phyloP scores from a whole-genome alignment of 805 yeast genomes.

The Isabelozyma heimii region DNA sequence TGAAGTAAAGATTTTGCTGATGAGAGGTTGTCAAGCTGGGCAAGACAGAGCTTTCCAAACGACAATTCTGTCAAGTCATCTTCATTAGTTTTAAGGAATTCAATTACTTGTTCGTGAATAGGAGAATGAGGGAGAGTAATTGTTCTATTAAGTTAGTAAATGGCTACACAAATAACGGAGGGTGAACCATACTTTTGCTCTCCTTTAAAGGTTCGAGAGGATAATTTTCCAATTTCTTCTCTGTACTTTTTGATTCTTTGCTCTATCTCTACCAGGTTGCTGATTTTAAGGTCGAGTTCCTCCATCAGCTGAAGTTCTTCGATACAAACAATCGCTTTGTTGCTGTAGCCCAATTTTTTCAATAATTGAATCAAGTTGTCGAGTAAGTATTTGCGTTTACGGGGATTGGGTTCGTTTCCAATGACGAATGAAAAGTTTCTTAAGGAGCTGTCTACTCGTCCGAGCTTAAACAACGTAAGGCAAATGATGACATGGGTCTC shows the following conservation, averaged over 20 bases:
- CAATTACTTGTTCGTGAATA: slow-evolving; percentile 19
- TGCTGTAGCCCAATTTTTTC: slow-evolving; percentile 9
- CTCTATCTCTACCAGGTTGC: neutral
- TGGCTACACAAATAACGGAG: too few species aligned
- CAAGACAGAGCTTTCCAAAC: slow-evolving; percentile 14
- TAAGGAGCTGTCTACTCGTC: slow-evolving; percentile 19
- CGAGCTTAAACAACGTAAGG: slow-evolving; percentile 17
- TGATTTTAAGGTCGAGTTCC: neutral
- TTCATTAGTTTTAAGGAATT: slow-evolving; percentile 11
- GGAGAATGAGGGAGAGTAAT: neutral
- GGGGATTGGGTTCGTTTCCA: slow-evolving; percentile 15
- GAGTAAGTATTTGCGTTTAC: slow-evolving; percentile 12
- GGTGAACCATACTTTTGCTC: neutral
- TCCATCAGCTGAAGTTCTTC: slow-evolving; percentile 6
- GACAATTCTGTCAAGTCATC: slow-evolving; percentile 13
- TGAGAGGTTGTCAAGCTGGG: neutral
- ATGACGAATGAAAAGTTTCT: slow-evolving; percentile 23
- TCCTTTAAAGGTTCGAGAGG: neutral
- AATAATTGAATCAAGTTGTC: slow-evolving; percentile 14
- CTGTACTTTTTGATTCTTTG: slow-evolving; percentile 3
- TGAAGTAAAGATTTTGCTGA: neutral
- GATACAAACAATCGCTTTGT: slow-evolving; percentile 8
- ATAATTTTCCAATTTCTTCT: slow-evolving; percentile 1
- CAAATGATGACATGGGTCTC: slow-evolving; percentile 13
- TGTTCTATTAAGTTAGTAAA: neutral